These are phyloP conservation scores for Pichia kudriavzevii DNA, from an alignment of 1,139 yeast genomes.

Conservation along the genomic window DNA sequence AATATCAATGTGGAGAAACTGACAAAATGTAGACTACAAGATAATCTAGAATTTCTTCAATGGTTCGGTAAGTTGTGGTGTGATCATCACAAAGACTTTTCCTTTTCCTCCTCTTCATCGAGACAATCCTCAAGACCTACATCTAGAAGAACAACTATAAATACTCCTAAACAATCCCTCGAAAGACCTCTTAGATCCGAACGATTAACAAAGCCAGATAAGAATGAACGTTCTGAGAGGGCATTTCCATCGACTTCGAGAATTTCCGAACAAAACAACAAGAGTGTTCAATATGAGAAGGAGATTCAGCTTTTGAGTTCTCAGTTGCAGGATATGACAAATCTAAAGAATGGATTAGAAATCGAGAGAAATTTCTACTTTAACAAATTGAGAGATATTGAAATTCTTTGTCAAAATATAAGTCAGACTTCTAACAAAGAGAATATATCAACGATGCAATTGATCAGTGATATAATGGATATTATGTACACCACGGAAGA, in stretches of 20 bases:
- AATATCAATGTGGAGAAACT: slow-evolving; percentile 74
- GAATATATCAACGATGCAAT: slow-evolving; percentile 24
- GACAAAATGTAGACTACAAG: slow-evolving; percentile 85
- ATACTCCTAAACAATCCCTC: no score
- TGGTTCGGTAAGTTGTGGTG: slow-evolving; percentile 86
- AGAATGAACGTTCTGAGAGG: no score
- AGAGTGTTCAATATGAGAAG: slow-evolving; percentile 1
- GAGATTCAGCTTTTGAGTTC: slow-evolving; percentile 12
- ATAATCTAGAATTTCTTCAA: slow-evolving; percentile 86
- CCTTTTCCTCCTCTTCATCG: slow-evolving; percentile 22
- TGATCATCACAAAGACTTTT: slow-evolving; percentile 58
- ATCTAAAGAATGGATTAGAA: slow-evolving; percentile 41
- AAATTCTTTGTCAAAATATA: slow-evolving; percentile 64
- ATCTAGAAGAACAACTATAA: no score
- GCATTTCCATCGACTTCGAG: no score
- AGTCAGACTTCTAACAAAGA: slow-evolving; percentile 34
- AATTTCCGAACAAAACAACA: neutral
- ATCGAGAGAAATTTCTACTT: slow-evolving; percentile 85
- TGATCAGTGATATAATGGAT: slow-evolving; percentile 59
- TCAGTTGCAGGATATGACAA: slow-evolving; percentile 15
- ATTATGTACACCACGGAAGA: slow-evolving; percentile 78
- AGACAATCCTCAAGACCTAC: slow-evolving; percentile 3
- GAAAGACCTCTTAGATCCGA: no score
- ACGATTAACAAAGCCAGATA: no score
- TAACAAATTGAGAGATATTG: slow-evolving; percentile 82